phyloP scores from a whole-genome alignment of 2,329 filamentous ascomycete genomes.

The Ceratocystis cacaofunesta region DNA sequence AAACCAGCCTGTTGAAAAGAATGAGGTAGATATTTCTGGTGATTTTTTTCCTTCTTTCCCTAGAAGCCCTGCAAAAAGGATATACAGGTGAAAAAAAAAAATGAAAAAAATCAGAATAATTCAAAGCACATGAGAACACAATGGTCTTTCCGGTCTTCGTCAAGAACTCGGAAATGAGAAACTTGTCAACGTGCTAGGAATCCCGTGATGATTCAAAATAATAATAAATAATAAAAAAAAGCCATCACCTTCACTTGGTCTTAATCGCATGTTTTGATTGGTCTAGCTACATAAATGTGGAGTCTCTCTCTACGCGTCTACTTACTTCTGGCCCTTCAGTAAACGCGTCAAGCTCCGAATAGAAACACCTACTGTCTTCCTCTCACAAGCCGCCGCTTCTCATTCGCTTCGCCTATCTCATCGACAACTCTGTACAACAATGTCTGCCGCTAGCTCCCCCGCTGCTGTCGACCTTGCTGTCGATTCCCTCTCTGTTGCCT shows the following conservation, averaged over 20 bases:
- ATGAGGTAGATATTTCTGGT: neutral
- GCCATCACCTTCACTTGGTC: neutral
- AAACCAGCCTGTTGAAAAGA: no score
- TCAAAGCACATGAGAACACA: no score
- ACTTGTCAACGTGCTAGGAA: no score
- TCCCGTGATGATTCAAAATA: neutral
- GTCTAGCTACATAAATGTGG: neutral
- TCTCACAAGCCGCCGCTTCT: neutral
- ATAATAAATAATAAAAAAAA: neutral
- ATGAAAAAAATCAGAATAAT: neutral
- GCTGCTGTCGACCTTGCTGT: slow-evolving; percentile 16
- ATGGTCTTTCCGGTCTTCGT: no score
- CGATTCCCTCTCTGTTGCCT: slow-evolving; percentile 1
- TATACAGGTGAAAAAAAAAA: neutral
- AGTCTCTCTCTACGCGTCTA: neutral
- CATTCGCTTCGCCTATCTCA: neutral
- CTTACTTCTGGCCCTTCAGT: neutral
- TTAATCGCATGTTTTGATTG: neutral
- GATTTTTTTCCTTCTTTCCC: neutral
- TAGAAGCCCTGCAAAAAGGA: no score
- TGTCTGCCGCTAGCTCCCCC: neutral
- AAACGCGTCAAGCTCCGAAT: neutral
- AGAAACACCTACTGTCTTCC: neutral
- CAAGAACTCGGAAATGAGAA: no score
- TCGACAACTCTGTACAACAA: neutral